phyloP scores from a whole-genome alignment of 2,329 filamentous ascomycete genomes.

The Xylaria sp. region DNA sequence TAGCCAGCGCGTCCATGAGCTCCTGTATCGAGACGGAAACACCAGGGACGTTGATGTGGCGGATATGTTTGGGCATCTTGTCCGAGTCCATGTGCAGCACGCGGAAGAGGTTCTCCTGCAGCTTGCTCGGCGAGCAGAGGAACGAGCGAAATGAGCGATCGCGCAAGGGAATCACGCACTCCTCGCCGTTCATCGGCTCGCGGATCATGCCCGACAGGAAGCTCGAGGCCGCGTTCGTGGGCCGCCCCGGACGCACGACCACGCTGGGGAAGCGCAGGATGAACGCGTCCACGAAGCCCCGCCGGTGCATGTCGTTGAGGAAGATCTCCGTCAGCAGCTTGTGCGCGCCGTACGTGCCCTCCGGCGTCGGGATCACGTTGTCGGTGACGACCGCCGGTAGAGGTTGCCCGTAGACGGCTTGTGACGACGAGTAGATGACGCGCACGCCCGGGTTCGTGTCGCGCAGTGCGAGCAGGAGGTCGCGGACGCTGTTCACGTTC shows the following conservation, averaged over 20 bases:
- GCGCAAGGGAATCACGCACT: conserved; percentile 63
- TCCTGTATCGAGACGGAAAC: conserved; percentile 68
- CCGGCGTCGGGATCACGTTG: conserved; percentile 65
- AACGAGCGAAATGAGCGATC: conserved; percentile 64
- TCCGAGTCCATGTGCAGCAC: conserved; percentile 54
- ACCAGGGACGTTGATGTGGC: conserved; percentile 69
- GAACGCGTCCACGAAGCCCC: conserved; percentile 68
- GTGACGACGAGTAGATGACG: conserved; percentile 70
- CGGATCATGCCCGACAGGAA: conserved; percentile 73
- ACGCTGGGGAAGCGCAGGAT: conserved; percentile 70
- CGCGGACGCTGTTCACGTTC: conserved; percentile 69
- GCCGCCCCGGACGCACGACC: conserved; percentile 68
- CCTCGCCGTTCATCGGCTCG: conserved; percentile 67
- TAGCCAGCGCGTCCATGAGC: conserved; percentile 67
- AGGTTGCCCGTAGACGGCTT: conserved; percentile 71
- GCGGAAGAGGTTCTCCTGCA: conserved; percentile 65
- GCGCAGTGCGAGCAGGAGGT: conserved; percentile 62
- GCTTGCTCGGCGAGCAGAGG: conserved; percentile 63
- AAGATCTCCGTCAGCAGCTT: conserved; percentile 72
- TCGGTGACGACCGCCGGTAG: conserved; percentile 64
- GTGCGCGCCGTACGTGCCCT: conserved; percentile 71
- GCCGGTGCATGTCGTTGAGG: conserved; percentile 71
- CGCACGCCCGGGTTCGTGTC: conserved; percentile 62
- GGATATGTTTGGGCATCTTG: conserved; percentile 58
- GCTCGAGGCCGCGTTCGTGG: conserved; percentile 70